These are phyloP conservation scores for Mycena rosella DNA, from an alignment of 768 basidiomycete species.

Conservation along the genomic window DNA sequence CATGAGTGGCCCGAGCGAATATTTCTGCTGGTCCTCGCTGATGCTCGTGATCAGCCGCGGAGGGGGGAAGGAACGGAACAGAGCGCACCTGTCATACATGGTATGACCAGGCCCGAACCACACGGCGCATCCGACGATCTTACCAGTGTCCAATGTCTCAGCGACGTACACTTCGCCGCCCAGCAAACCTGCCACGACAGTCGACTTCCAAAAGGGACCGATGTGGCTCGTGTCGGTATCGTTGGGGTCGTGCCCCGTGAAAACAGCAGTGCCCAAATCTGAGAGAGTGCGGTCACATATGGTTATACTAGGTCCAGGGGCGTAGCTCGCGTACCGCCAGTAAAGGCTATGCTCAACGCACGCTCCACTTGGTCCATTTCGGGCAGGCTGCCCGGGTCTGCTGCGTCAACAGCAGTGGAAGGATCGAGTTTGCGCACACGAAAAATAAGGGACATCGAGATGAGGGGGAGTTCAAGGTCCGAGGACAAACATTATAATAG, in stretches of 20 bases:
- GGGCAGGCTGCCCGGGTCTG: conserved; percentile 18
- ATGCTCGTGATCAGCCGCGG: neutral
- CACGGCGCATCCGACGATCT: conserved; percentile 26
- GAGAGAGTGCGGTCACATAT: too few species aligned
- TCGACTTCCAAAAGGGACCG: neutral
- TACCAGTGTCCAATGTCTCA: conserved; percentile 12
- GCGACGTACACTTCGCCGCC: conserved; percentile 32
- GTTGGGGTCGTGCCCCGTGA: conserved; percentile 1
- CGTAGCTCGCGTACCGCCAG: conserved; percentile 11
- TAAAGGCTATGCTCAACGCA: conserved; percentile 16
- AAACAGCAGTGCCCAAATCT: conserved; percentile 20
- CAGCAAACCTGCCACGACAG: conserved; percentile 18
- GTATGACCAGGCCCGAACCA: conserved; percentile 30
- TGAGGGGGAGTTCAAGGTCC: too few species aligned
- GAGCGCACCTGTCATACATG: conserved; percentile 25
- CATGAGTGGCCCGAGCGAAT: conserved; percentile 22
- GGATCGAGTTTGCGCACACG: conserved; percentile 21
- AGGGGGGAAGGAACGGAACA: neutral
- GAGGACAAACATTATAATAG: too few species aligned
- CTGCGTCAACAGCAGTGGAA: conserved; percentile 4
- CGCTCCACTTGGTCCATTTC: conserved; percentile 10
- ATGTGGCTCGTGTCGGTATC: conserved; percentile 1
- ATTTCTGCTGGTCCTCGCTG: conserved; percentile 19
- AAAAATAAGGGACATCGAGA: too few species aligned
- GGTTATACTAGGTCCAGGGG: too few species aligned